Evolutionary conservation across 108 stramenopile species (phyloP).

Genomic region (Mediolabrus comicus): DNA sequence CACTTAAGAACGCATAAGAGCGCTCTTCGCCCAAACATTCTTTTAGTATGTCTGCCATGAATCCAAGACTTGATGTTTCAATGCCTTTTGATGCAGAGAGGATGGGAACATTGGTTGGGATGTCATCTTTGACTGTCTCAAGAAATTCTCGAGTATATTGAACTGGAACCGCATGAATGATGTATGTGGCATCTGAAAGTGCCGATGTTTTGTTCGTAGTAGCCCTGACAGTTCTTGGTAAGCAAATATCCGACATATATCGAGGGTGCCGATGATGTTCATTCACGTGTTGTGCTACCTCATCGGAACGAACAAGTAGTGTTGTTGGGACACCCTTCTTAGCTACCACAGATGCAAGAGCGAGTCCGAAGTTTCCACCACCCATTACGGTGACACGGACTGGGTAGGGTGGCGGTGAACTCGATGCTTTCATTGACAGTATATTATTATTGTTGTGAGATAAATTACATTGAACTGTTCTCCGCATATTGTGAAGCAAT

Average conservation of each 20-base stretch:
- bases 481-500: background rate
- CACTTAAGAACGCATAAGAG: conserved; percentile 89
- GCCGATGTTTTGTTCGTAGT: conserved; percentile 84
- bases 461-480: background rate
- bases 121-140: conserved; percentile 58
- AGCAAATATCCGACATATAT: conserved; percentile 78
- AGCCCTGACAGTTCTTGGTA: conserved; percentile 73
- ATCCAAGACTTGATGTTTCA: conserved; percentile 87
- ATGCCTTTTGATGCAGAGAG: conserved; percentile 90
- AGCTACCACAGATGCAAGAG: conserved; percentile 83
- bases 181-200: conserved; percentile 86
- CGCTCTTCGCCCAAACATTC: conserved; percentile 86
- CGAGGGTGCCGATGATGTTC: conserved; percentile 83
- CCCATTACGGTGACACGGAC: conserved; percentile 90
- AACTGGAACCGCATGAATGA: conserved; percentile 95
- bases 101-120: conserved; percentile 75
- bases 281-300: conserved; percentile 83
- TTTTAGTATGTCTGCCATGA: conserved; percentile 93
- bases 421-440: background rate
- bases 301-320: conserved; percentile 78
- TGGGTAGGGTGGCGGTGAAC: conserved; percentile 6
- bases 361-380: conserved; percentile 94
- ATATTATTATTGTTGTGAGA: background rate
- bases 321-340: conserved; percentile 81
- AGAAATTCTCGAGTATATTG: conserved; percentile 88